A percentile compares a stretch with the other conserved stretches of the same genome.
These are phyloP conservation scores for Penicillium italicum DNA, from an alignment of 2,329 filamentous ascomycete genomes.

Conservation along the genomic window DNA sequence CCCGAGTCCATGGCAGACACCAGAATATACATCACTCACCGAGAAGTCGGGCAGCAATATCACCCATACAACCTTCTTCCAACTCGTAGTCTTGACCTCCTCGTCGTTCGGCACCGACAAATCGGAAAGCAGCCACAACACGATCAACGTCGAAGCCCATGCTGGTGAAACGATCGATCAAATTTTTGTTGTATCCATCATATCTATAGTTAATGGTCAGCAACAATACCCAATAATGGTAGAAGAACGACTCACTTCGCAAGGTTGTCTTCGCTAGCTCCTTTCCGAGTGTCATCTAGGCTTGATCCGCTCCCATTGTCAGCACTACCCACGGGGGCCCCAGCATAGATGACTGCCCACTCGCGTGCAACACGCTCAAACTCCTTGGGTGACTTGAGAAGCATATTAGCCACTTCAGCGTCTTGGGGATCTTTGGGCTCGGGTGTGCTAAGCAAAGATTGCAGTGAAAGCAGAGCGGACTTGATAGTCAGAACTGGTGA, in stretches of 20 bases:
- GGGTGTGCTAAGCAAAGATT: constrained; percentile 86
- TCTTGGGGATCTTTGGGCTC: constrained; percentile 97
- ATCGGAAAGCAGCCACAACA: constrained; percentile 81
- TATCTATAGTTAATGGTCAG: constrained; percentile 57
- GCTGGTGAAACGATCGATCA: constrained; percentile 76
- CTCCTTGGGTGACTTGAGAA: constrained; percentile 71
- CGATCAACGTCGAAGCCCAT: constrained; percentile 90
- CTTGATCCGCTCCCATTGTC: constrained; percentile 53
- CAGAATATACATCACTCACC: constrained; percentile 53
- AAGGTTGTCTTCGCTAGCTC: constrained; percentile 56
- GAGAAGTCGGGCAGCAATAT: constrained; percentile 79
- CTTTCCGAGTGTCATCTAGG: constrained; percentile 53
- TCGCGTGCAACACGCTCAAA: constrained; percentile 82
- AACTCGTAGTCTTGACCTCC: constrained; percentile 76
- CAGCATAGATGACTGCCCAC: constrained; percentile 82
- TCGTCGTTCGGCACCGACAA: constrained; percentile 74
- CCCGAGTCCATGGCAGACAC: neutral
- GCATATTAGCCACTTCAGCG: constrained; percentile 88
- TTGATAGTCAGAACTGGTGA: constrained; percentile 96
- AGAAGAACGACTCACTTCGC: constrained; percentile 46
- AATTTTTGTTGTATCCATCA: constrained; percentile 77
- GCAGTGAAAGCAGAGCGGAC: constrained; percentile 85
- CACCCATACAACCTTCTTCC: constrained; percentile 86
- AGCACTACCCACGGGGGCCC: constrained; percentile 61
- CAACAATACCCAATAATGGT: constrained; percentile 2